These are phyloP conservation scores for Nectriaceae sp. DNA, from an alignment of 2,329 filamentous ascomycete species.

Conservation along the genomic window DNA sequence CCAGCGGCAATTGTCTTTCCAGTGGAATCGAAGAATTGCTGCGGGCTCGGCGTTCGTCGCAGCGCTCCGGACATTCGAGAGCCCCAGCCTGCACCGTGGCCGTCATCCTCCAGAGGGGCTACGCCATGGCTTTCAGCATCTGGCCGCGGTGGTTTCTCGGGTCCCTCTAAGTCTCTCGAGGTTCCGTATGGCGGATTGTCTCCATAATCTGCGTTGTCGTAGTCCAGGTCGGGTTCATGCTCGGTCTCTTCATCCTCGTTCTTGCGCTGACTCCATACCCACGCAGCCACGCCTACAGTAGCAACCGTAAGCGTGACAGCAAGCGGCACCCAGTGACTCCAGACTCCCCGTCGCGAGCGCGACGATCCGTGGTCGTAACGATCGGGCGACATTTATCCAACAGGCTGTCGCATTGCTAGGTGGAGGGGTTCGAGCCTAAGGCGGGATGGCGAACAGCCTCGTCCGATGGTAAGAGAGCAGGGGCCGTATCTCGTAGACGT, in stretches of 20 bases:
- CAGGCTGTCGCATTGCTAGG: conserved; percentile 37
- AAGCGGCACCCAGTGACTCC: conserved; percentile 88
- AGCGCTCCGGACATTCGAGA: conserved; percentile 79
- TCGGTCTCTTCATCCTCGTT: conserved; percentile 69
- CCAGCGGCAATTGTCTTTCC: conserved; percentile 80
- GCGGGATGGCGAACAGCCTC: conserved; percentile 19
- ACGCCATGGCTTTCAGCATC: conserved; percentile 47
- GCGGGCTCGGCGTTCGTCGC: conserved; percentile 79
- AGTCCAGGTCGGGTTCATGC: conserved; percentile 51
- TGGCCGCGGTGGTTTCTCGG: conserved; percentile 40
- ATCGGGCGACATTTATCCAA: conserved; percentile 61
- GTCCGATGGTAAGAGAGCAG: conserved; percentile 7
- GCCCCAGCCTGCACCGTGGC: conserved; percentile 60
- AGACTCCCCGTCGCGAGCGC: conserved; percentile 62
- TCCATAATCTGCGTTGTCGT: conserved; percentile 52
- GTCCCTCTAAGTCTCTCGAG: conserved; percentile 36
- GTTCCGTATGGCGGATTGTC: conserved; percentile 54
- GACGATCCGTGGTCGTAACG: conserved; percentile 56
- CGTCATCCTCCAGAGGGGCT: conserved; percentile 29
- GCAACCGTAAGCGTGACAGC: conserved; percentile 85
- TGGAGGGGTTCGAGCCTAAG: conserved; percentile 20
- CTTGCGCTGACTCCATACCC: conserved; percentile 89
- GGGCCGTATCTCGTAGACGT: background rate
- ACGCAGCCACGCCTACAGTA: conserved; percentile 81
- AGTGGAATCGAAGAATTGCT: conserved; percentile 84